phyloP scores from a whole-genome alignment of 768 basidiomycete genomes.

The Termitomyces titanicus region DNA sequence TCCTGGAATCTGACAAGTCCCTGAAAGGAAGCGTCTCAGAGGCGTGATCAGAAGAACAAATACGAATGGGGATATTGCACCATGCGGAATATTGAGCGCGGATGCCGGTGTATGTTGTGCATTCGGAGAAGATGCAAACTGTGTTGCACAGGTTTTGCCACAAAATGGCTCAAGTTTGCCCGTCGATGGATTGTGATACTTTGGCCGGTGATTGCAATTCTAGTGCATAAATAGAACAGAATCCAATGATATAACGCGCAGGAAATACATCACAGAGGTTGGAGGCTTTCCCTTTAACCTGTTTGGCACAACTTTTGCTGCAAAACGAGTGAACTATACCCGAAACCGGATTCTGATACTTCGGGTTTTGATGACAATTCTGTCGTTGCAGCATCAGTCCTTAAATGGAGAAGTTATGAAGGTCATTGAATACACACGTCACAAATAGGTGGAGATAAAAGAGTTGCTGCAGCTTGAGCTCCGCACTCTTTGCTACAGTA shows the following conservation, averaged over 20 bases:
- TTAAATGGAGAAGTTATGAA: not conserved
- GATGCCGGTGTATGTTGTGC: not conserved
- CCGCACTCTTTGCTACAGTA: not conserved
- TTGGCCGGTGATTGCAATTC: slow-evolving; percentile 60
- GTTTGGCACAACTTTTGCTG: not conserved
- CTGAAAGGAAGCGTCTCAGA: not conserved
- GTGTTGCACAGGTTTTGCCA: slow-evolving; percentile 52
- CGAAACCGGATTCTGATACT: not conserved
- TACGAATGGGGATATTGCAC: not conserved
- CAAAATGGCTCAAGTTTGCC: slow-evolving; percentile 47
- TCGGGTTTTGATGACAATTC: not conserved
- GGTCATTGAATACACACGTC: not conserved
- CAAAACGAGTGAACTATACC: not conserved
- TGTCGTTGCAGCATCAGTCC: not conserved
- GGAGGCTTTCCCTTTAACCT: not conserved
- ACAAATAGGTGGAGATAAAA: not conserved
- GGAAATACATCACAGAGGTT: slow-evolving; percentile 40
- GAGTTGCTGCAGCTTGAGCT: not conserved
- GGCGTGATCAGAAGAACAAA: not conserved
- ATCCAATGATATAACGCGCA: not conserved
- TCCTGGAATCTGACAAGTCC: not conserved
- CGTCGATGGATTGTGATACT: slow-evolving; percentile 48
- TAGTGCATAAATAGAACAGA: slow-evolving; percentile 13
- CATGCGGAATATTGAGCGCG: not conserved
- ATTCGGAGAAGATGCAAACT: not conserved